Percentiles rank a stretch among this genome's conserved stretches.
These are phyloP conservation scores for Trichomonascus vanleenenianus DNA, from an alignment of 805 yeast genomes.

Conservation along the genomic window DNA sequence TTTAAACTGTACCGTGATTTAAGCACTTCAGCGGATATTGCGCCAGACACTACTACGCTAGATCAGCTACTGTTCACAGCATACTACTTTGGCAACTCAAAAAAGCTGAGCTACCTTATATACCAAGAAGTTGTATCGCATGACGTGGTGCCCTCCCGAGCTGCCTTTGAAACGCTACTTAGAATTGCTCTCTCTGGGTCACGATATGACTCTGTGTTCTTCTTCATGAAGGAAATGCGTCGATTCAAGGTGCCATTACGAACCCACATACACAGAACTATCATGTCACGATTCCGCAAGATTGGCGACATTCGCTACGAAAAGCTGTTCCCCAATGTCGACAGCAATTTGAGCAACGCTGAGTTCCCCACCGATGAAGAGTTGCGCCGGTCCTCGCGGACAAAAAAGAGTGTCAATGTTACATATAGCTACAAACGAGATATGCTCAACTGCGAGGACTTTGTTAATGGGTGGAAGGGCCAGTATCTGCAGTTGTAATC, in stretches of 20 bases:
- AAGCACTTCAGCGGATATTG: too few relatives aligned
- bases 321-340: conserved; percentile 1
- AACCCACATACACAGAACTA: conserved; percentile 1
- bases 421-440: conserved; percentile 7
- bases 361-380: conserved; percentile 11
- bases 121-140: conserved; percentile 16
- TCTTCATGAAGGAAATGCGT: conserved; percentile 22
- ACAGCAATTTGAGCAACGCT: background rate
- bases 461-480: conserved; percentile 9
- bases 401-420: background rate
- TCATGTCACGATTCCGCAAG: conserved; percentile 6
- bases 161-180: conserved; percentile 21
- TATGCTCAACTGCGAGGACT: conserved; percentile 1
- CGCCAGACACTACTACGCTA: conserved; percentile 13
- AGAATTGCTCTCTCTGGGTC: conserved; percentile 21
- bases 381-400: conserved; percentile 1
- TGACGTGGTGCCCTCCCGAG: conserved; percentile 14
- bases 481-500: background rate
- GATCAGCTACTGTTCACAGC: conserved; percentile 15
- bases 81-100: conserved; percentile 24
- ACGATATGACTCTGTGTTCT: conserved; percentile 13
- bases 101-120: conserved; percentile 20
- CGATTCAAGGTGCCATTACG: conserved; percentile 13
- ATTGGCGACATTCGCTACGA: conserved; percentile 5
- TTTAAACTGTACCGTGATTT: conserved; percentile 8